Evolutionary conservation across 257 asterid genomes (phyloP), one percentile per base, ranked within the genome.

Genomic region (Striga asiatica): DNA sequence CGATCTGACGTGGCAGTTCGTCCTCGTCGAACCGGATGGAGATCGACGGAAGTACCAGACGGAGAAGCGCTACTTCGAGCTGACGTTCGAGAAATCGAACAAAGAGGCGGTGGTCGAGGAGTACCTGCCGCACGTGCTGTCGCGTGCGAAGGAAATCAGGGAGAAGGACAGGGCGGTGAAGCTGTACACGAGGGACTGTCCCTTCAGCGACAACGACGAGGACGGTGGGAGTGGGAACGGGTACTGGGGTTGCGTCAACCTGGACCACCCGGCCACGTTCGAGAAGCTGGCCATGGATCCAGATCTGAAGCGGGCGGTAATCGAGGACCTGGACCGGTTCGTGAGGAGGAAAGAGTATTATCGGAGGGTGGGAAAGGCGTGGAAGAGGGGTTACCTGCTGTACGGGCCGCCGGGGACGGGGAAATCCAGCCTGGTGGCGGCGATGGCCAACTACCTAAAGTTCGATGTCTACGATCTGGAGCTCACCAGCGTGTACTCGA

Each of bases 401-500:
- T 69, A 73, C 56, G 88, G 89, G 1, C 88, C 85, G 59, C 93
- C 93, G 0, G 93, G 88, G 42, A 82, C 88, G 0, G 85, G 88
- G 3, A 79, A 82, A 56, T 79, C 88, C 0, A 79, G 88, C 21
- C 47, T 80, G 74, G 72, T 80, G 6, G 89, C 85, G 0, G 89
- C 93, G 3, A 78, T 80, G 58, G 85, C 93, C 1, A 83, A 83
- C 51, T 75, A 83, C 38, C 54, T 83, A 13, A 78, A 65, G 42
- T 83, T 77, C 24, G 93, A 83, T 51, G 71, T 83, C 1, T 80
- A 80, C 58, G 93, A 83, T 20, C 38, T 77, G 66, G 82, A 83
- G 65, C 71, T 83, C 3, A 62, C 82, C 0, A 66, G 56, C 34
- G 58, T 83, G 1, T 58, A 17, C 17, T 45, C 76, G 0, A 78